Base-by-base conservation (phyloP, 2,329 filamentous ascomycete genomes). In the Penicillium hesseltinei region DNA sequence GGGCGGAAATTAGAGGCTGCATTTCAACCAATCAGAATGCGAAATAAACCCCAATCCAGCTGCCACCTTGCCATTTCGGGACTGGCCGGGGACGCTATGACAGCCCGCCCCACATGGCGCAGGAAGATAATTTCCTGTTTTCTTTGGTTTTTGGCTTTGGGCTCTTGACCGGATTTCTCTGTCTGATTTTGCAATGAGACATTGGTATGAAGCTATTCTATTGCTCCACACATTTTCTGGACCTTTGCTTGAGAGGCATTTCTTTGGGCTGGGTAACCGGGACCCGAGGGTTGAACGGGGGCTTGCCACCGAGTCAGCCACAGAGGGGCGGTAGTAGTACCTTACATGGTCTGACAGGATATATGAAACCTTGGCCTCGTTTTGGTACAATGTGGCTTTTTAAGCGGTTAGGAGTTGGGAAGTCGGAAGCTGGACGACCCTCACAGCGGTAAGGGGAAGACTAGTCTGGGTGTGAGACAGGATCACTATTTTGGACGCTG, bases 1-100 rank as follows among this genome's bases (percentile, higher is more conserved):
- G 42, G 56, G 53, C 58, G 60, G 65, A 65, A 64, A 67, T 65
- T 62, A 62, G 50, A 57, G 48, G 17, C 19, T 6, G n/a, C 2
- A 1, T 2, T 1, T 15, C 0, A 15, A 2, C 62, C 59, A 66
- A 65, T 62, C 40, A 62, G 1, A 38, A 0, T 0, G 0, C 2
- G 2, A 1, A 0, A 2, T 0, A 1, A 13, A 15, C 21, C 15
- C 54, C 45, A 57, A 40, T 23, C 1, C 0, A 54, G 49, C 52
- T 62, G 52, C 50, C 57, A 57, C 59, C 52, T 61, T 43, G 1
- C 64, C 47, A 3, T 0, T 52, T 63, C 3, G 1, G 47, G 63
- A 43, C 49, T 62, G 54, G 54, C 23, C n/a, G 36, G 19, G 17
- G 13, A 17, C 49, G 49, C 54, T 53, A 58, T 57, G 51, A 29